Conservation (phyloP, 2,329 filamentous ascomycete genomes). For the Biscogniauxia sp. region DNA sequence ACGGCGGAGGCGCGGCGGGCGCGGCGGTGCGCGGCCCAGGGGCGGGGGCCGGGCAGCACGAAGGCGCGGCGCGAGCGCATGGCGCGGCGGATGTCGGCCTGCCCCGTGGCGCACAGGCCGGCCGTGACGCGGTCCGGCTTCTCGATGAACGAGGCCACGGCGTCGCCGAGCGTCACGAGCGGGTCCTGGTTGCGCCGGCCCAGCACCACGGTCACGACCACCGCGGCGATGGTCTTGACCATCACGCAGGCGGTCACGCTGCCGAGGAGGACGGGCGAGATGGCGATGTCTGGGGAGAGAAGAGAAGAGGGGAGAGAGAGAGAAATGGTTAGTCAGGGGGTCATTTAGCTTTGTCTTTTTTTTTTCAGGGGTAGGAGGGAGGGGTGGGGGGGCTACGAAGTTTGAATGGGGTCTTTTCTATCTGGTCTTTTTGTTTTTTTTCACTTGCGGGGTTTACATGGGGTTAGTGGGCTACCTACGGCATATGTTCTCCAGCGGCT, state of each 20-base stretch:
- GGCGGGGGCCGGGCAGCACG: constrained; percentile 8
- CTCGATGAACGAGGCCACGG: constrained; percentile 48
- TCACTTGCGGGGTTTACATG: too few relatives aligned
- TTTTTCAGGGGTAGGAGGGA: neutral
- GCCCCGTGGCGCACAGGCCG: constrained; percentile 17
- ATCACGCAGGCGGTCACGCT: constrained; percentile 33
- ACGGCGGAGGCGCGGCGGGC: constrained; percentile 4
- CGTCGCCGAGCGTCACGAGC: constrained; percentile 50
- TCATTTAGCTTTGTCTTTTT: neutral
- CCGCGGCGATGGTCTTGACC: constrained; percentile 39
- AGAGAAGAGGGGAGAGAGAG: too few relatives aligned
- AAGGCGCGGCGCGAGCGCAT: neutral
- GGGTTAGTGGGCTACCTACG: neutral
- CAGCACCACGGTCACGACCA: constrained; percentile 29
- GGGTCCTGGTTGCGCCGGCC: constrained; percentile 37
- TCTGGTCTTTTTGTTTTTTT: too few relatives aligned
- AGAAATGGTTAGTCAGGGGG: neutral
- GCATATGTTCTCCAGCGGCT: constrained; percentile 6
- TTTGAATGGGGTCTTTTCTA: too few relatives aligned
- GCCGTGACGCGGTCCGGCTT: constrained; percentile 43
- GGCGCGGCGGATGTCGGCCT: constrained; percentile 11
- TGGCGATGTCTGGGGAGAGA: constrained; percentile 2
- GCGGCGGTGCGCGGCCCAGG: constrained; percentile 5
- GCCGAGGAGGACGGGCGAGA: constrained; percentile 21
- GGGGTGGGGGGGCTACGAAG: neutral